Base-by-base conservation (phyloP, 2,329 filamentous ascomycete species). In the Fusarium multiceps region DNA sequence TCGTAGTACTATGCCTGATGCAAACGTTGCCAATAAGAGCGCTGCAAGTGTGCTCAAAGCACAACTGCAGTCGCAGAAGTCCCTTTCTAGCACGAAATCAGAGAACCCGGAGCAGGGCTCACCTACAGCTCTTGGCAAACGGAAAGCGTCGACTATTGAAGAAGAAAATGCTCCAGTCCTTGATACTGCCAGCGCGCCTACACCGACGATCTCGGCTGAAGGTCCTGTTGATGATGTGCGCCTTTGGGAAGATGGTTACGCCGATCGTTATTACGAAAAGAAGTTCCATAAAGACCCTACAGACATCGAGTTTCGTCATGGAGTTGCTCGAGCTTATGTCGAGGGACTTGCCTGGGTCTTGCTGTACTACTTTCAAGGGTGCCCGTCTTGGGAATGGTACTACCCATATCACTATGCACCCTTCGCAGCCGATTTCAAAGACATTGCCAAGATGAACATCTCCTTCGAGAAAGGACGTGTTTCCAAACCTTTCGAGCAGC, bases 331-430 rank as follows among this genome's bases (percentile, higher is more conserved):
- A 56, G 89, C 93, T n/a, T 99, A 99, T 78, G 94, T 95, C 14
- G 94, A 98, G 83, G 96, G 96, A 37, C 87, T 99, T 12, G 92
- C 92, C 23, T 99, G 97, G 96, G 96, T 99, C 41, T 84, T 99
- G 53, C 85, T 94, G 37, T 99, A 99, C 81, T 99, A 99, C 79
- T 97, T 98, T 80, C 96, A 99, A 80, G 96, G 96, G 27, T 99
- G 96, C 75, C 94, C 96, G 23, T 98, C 94, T 0, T 99, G 97
- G 96, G 97, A 95, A 55, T 99, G 96, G 96, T 99, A 96, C 79
- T 99, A 98, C 77, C 96, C 96, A 1, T 97, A 98, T 77, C 96
- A 99, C 78, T 99, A 99, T 78, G 97, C 96, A 2, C 96, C 97
- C 6, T 99, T 99, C 78, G 96, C 96, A 4, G 92, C 94, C 55